Conservation (phyloP, 1,139 yeast genomes). For the Hanseniaspora uvarum region DNA sequence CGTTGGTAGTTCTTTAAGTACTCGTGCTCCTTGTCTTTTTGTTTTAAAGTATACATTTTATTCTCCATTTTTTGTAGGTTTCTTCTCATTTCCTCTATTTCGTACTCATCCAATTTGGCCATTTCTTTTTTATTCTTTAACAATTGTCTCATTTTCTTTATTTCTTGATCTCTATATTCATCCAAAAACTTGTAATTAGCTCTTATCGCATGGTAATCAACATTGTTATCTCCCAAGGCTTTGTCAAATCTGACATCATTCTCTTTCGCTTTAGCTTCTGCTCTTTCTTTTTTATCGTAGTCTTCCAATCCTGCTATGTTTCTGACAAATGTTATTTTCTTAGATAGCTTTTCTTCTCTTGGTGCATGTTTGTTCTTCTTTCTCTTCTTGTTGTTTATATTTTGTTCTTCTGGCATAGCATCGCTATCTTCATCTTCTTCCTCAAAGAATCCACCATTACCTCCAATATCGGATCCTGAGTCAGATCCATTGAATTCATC, state of each 20-base stretch:
- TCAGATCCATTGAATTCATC: conserved; percentile 20
- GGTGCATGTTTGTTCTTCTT: conserved; percentile 69
- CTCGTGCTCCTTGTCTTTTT: conserved; percentile 62
- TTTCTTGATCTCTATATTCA: conserved; percentile 69
- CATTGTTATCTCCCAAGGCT: conserved; percentile 68
- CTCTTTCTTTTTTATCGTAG: conserved; percentile 28
- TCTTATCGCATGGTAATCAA: conserved; percentile 55
- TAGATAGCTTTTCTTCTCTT: conserved; percentile 57
- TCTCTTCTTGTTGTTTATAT: conserved; percentile 24
- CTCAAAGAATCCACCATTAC: conserved; percentile 28
- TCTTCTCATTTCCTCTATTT: conserved; percentile 46
- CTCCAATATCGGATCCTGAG: conserved; percentile 26
- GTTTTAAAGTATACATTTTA: conserved; percentile 63
- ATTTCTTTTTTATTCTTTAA: conserved; percentile 48
- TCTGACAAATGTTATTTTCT: conserved; percentile 59
- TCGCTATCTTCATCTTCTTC: conserved; percentile 20
- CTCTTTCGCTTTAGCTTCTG: conserved; percentile 32
- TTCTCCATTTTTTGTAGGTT: conserved; percentile 56
- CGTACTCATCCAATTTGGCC: conserved; percentile 38
- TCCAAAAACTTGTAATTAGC: conserved; percentile 76
- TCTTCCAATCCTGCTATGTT: conserved; percentile 60
- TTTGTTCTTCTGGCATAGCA: conserved; percentile 16
- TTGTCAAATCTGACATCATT: conserved; percentile 84
- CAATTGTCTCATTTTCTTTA: conserved; percentile 46
- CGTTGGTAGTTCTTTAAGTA: conserved; percentile 42